Base-by-base conservation (phyloP, 768 basidiomycete species). In the Termitomyces sp. region DNA sequence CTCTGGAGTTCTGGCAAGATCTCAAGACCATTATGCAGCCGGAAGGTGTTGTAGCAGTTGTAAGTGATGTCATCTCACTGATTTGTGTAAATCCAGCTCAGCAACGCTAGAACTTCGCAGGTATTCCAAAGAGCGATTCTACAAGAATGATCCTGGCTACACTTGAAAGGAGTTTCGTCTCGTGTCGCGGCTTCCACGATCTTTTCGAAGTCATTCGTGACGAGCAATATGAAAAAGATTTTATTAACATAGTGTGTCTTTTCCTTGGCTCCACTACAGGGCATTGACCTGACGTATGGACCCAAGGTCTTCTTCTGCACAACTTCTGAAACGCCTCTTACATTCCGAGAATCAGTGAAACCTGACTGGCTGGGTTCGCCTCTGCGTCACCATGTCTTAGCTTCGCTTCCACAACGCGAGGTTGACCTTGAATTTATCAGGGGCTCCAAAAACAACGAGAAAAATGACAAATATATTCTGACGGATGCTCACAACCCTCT, bases 121-220 rank as follows among this genome's bases (percentile, higher is more conserved):
- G 95, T n/a, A 70, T 76, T 51, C 66, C 89, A 19, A 73, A 71
- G 25, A 88, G 88, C 0, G 72, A 79, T 45, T 77, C 91, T 0
- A 82, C 87, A 0, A 80, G 76, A 45, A 80, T 89, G 45, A 78
- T 97, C 38, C 69, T 89, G 6, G 69, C 78, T 23, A 98, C 95
- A 0, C 70, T 98, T 3, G 72, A 83, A 57, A 72, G 77, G 43
- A 79, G 77, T n/a, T 95, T 97, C 69, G 77, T 77, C 8, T 80
- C 83, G 62, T 98, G 96, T 66, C 83, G 93, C 21, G 87, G 80
- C 2, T 95, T 95, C 75, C 87, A 90, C 59, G 96, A 98, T 69
- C 71, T 75, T 6, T 69, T 83, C 17, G 74, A 71, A 14, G 57
- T 67, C 3, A 65, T 83, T 7, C 64, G 75, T 0, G 75, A 80